These are phyloP conservation scores for Chlorella sp. DNA, from an alignment of 139 green algal species.

Conservation along the genomic window DNA sequence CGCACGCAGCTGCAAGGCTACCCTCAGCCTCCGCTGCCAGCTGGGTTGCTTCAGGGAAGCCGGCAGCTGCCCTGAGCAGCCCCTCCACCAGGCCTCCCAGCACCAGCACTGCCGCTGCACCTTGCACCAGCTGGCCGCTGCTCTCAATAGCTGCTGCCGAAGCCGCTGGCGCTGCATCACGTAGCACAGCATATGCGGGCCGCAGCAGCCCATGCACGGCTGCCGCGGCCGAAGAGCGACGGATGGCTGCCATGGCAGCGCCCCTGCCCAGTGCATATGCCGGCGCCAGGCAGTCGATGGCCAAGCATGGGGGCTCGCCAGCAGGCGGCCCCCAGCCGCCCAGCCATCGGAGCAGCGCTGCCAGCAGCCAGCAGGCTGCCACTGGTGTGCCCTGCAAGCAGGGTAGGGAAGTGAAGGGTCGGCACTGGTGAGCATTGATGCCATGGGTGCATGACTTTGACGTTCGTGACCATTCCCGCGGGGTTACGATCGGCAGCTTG, in stretches of 20 bases:
- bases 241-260: not conserved
- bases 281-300: not conserved
- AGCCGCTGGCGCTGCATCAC: not conserved
- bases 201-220: conserved; percentile 1
- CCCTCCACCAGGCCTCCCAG: conserved; percentile 15
- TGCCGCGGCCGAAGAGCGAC: not conserved
- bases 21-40: not conserved
- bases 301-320: not conserved
- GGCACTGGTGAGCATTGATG: too few species aligned
- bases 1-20: not conserved
- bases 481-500: too few species aligned
- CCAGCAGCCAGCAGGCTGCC: conserved; percentile 36
- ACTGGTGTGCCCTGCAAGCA: not conserved
- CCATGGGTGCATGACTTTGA: too few species aligned
- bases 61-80: conserved; percentile 5
- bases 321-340: not conserved
- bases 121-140: not conserved
- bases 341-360: conserved; percentile 27
- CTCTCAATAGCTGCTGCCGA: not conserved
- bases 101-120: not conserved
- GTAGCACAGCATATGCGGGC: not conserved
- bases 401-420: not conserved
- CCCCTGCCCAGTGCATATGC: conserved; percentile 8
- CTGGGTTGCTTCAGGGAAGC: not conserved
- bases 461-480: too few species aligned